Percentiles rank a stretch among this genome's conserved stretches.
phyloP scores from a whole-genome alignment of 345 rosid genomes.

The Aethionema arabicum region DNA sequence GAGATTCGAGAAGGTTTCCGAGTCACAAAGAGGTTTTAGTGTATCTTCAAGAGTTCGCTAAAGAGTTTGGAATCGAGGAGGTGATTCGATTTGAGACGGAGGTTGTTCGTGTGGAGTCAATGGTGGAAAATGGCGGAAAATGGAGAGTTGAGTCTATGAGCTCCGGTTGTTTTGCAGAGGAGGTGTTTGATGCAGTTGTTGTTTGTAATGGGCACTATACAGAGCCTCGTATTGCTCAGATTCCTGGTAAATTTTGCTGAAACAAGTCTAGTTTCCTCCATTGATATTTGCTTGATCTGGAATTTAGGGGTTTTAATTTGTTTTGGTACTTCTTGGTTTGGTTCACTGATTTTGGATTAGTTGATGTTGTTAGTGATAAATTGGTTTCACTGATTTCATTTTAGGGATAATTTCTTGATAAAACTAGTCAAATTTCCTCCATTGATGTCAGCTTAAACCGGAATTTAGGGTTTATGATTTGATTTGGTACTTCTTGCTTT shows the following conservation, averaged over 20 bases:
- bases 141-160: constrained; percentile 53
- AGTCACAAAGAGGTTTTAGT: constrained; percentile 58
- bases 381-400: neutral
- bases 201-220: constrained; percentile 60
- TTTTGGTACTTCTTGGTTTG: too few relatives aligned
- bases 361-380: too few relatives aligned
- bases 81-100: constrained; percentile 59
- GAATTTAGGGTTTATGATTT: too few relatives aligned
- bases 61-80: constrained; percentile 55
- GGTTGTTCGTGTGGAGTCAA: constrained; percentile 40
- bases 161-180: constrained; percentile 22
- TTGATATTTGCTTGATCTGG: too few relatives aligned
- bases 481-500: too few relatives aligned
- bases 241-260: constrained; percentile 39
- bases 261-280: too few relatives aligned
- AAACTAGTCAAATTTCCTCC: too few relatives aligned
- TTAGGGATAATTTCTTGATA: constrained; percentile 49
- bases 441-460: too few relatives aligned
- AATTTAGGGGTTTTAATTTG: too few relatives aligned
- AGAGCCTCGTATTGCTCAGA: constrained; percentile 53
- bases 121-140: constrained; percentile 12
- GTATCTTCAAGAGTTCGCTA: constrained; percentile 57
- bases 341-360: too few relatives aligned
- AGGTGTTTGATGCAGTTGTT: constrained; percentile 61
- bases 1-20: constrained; percentile 69